Evolutionary conservation across 305 asterid genomes (phyloP).

Genomic region (Fraxinus floribunda): DNA sequence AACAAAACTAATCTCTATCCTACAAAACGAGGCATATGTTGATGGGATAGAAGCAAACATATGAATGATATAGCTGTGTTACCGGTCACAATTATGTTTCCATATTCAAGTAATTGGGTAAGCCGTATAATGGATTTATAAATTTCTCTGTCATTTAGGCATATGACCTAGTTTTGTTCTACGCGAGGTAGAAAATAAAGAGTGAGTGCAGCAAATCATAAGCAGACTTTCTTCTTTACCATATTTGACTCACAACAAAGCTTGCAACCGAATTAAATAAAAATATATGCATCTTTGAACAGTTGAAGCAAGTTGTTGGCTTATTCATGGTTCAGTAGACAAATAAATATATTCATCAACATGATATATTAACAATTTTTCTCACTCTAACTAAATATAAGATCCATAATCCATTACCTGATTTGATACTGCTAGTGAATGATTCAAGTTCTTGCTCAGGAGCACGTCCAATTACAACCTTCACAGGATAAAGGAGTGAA

Average conservation of each 20-base stretch:
- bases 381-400: slow-evolving; percentile 4
- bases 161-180: not conserved
- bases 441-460: slow-evolving; percentile 91
- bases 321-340: not conserved
- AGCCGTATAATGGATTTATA: not conserved
- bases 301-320: not conserved
- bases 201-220: not conserved
- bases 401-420: slow-evolving; percentile 52
- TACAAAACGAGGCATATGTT: not conserved
- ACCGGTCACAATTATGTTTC: not conserved
- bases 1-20: not conserved
- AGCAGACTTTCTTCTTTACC: not conserved
- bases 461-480: slow-evolving; percentile 52
- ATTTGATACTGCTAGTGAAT: slow-evolving; percentile 53
- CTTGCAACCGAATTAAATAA: not conserved
- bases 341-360: not conserved
- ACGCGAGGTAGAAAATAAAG: not conserved
- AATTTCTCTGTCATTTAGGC: not conserved
- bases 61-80: not conserved
- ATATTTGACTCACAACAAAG: not conserved
- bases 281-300: not conserved
- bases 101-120: not conserved
- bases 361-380: not conserved
- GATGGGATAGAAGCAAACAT: not conserved
- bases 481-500: slow-evolving; percentile 81